Percentiles rank a stretch among this genome's conserved stretches.
phyloP scores from a whole-genome alignment of 2,329 filamentous ascomycete genomes.

The Trematosphaeria pertusa region DNA sequence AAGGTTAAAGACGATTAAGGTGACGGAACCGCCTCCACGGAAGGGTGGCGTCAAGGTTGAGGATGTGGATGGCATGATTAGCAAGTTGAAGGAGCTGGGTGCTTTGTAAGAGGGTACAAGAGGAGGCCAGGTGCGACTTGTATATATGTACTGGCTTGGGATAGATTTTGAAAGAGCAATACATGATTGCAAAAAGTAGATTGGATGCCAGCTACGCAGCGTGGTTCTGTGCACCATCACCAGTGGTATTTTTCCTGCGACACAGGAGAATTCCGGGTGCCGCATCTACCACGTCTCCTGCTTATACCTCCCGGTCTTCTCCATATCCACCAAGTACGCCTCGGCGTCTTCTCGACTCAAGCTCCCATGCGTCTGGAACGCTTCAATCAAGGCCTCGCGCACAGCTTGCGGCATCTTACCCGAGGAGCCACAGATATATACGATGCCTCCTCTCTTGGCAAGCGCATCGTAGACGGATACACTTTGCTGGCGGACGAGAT shows the following conservation, averaged over 20 bases:
- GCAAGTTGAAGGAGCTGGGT: slow-evolving; percentile 94
- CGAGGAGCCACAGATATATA: slow-evolving; percentile 67
- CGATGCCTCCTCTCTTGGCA: slow-evolving; percentile 58
- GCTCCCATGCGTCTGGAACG: slow-evolving; percentile 55
- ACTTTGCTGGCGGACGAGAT: slow-evolving; percentile 62
- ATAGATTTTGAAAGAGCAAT: slow-evolving; percentile 14
- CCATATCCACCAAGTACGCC: slow-evolving; percentile 62
- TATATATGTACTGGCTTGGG: slow-evolving; percentile 23
- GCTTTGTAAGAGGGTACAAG: slow-evolving; percentile 67
- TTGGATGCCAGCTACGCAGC: no score
- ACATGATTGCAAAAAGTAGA: background rate
- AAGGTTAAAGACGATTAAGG: slow-evolving; percentile 88
- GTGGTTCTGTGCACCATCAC: no score
- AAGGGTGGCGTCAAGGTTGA: slow-evolving; percentile 97
- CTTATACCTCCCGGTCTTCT: slow-evolving; percentile 68
- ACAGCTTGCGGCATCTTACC: slow-evolving; percentile 76
- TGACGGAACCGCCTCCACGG: slow-evolving; percentile 83
- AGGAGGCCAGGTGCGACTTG: slow-evolving; percentile 3
- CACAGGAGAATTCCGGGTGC: no score
- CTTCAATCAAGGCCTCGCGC: slow-evolving; percentile 69
- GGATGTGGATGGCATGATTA: slow-evolving; percentile 92
- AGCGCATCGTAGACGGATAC: slow-evolving; percentile 60
- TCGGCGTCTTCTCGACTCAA: slow-evolving; percentile 61
- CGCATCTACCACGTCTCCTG: slow-evolving; percentile 74
- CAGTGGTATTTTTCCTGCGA: no score